Base-by-base conservation (phyloP, 1,139 yeast genomes). In the Hyphopichia buzzinii region DNA sequence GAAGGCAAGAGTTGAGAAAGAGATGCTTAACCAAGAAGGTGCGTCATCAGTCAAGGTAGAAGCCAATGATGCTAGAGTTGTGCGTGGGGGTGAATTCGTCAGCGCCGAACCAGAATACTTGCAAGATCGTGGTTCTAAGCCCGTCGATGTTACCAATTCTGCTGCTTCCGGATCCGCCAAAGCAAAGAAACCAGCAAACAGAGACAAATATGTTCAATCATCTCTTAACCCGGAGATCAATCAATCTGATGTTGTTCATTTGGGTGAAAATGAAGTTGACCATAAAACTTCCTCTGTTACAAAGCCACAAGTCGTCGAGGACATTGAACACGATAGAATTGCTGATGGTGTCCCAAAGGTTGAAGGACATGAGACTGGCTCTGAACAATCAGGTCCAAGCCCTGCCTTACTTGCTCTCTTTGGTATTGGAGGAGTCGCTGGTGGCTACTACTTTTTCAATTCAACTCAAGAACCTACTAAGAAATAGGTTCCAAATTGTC, bases 21-120 rank as follows among this genome's bases (percentile, higher is more conserved):
- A 71, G 42, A 44, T 68, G 55, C 53, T 65, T 38, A 48, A 56
- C 37, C 56, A 62, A 44, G 76, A 71, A 42, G 50, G 55, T 35
- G 52, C 61, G 35, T 51, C 64, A 4, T 65, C 72, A n/a, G 48
- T 66, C 30, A 70, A 70, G 48, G 74, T 68, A 14, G 76, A 71
- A 49, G 76, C 73, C 34, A 68, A 67, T 40, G 51, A 55, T 30
- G 71, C 76, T 12, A 41, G 49, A 17, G 77, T 71, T 11, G 57
- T 69, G 31, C 74, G 65, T 40, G 75, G 75, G 2, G 77, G 77
- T 10, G 75, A 68, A 42, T 38, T 53, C 4, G 76, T 71, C 16
- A 43, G 48, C 12, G 59, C 55, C 10, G 73, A 67, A 40, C 73
- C 71, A 3, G 73, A 64, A 43, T 58, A 55, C 37, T 55, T 66